Evolutionary conservation across 768 basidiomycete genomes (phyloP).

Genomic region (Phylloporus sp.): DNA sequence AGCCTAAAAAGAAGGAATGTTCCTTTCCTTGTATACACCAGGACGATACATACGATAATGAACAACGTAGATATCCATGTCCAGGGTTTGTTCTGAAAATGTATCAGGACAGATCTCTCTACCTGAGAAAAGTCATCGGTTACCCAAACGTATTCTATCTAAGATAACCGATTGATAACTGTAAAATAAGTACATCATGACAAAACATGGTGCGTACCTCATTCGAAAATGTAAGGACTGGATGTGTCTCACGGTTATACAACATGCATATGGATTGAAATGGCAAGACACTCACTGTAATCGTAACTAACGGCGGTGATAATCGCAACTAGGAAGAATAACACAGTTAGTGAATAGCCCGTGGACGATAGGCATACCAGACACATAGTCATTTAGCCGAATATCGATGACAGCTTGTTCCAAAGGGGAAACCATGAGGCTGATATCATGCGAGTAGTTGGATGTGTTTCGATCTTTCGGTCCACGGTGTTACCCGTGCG

Average conservation of each 20-base stretch:
- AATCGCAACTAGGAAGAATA: neutral
- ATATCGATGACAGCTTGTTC: neutral
- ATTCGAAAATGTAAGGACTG: neutral
- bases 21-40: too few relatives aligned
- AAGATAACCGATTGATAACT: neutral
- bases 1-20: neutral
- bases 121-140: too few relatives aligned
- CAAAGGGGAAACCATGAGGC: neutral
- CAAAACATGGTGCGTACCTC: neutral
- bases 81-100: neutral
- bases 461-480: too few relatives aligned
- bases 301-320: neutral
- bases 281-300: neutral
- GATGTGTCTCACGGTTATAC: neutral
- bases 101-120: too few relatives aligned
- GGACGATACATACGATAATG: neutral
- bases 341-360: neutral
- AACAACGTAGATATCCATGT: neutral
- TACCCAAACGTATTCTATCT: slow-evolving; percentile 1
- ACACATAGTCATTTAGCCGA: neutral
- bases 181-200: neutral
- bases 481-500: too few relatives aligned
- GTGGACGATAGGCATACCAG: neutral
- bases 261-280: neutral
- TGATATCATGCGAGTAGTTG: too few relatives aligned